Conservation (phyloP, 1,139 yeast genomes). For the Kluyveromyces sp. region DNA sequence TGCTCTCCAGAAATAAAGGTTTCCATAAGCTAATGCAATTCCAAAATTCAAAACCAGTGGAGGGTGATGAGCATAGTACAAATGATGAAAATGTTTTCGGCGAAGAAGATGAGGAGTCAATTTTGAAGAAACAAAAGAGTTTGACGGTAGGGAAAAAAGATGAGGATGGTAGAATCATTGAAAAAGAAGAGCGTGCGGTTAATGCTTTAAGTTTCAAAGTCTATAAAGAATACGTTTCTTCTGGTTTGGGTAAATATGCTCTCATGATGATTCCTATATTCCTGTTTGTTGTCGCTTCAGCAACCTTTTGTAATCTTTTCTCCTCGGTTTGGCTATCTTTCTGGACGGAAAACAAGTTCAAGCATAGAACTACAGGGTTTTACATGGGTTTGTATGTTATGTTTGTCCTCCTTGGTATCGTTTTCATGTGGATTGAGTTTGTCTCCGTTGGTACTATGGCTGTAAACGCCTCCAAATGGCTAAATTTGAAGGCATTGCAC, state of each 20-base stretch:
- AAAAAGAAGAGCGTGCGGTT: slow-evolving; percentile 43
- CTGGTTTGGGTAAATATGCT: slow-evolving; percentile 39
- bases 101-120: slow-evolving; percentile 11
- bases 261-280: slow-evolving; percentile 37
- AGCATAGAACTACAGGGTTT: slow-evolving; percentile 39
- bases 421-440: slow-evolving; percentile 45
- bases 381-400: slow-evolving; percentile 67
- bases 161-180: slow-evolving; percentile 33
- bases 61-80: slow-evolving; percentile 29
- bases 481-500: slow-evolving; percentile 47
- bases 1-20: slow-evolving; percentile 38
- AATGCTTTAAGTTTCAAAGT: slow-evolving; percentile 41
- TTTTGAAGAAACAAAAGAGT: slow-evolving; percentile 10
- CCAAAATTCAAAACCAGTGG: slow-evolving; percentile 27
- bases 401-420: slow-evolving; percentile 42
- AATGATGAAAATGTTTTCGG: slow-evolving; percentile 19
- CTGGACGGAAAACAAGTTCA: slow-evolving; percentile 62
- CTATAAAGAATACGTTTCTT: slow-evolving; percentile 43
- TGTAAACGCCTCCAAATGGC: slow-evolving; percentile 36
- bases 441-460: slow-evolving; percentile 48
- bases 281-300: slow-evolving; percentile 32
- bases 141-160: not conserved
- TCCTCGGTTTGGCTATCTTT: slow-evolving; percentile 79
- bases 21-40: slow-evolving; percentile 49
- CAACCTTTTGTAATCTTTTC: slow-evolving; percentile 56